phyloP scores from a whole-genome alignment of 768 basidiomycete genomes.

The Infundibulicybe gibba region DNA sequence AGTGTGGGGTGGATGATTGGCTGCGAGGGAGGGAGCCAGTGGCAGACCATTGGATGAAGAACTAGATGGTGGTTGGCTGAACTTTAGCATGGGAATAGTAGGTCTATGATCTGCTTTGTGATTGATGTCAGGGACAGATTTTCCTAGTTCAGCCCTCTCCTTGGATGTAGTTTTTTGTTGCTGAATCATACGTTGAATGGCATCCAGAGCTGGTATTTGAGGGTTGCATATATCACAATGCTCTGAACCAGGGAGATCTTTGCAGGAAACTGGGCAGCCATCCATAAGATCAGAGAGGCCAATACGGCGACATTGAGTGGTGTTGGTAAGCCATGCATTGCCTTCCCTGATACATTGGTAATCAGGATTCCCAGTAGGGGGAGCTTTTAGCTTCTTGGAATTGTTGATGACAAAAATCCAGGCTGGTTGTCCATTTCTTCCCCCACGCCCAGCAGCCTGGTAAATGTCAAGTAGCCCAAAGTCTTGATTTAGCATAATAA shows the following conservation, averaged over 20 bases:
- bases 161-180: no score
- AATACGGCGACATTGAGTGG: not conserved
- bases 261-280: not conserved
- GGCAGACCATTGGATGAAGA: no score
- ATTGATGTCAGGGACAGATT: no score
- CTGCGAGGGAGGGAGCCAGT: no score
- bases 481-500: slow-evolving; percentile 10
- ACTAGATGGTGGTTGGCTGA: no score
- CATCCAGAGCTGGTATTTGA: not conserved
- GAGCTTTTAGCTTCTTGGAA: not conserved
- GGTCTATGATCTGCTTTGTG: no score
- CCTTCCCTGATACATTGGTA: not conserved
- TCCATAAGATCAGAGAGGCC: not conserved
- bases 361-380: not conserved
- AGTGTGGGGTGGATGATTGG: no score
- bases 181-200: no score
- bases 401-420: not conserved
- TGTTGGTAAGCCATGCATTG: not conserved
- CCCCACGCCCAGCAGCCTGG: slow-evolving; percentile 15
- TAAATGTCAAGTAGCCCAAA: slow-evolving; percentile 15
- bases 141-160: no score
- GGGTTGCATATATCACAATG: not conserved
- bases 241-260: not conserved
- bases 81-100: no score
- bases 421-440: slow-evolving; percentile 6